A percentile compares a stretch with the other conserved stretches of the same genome.
phyloP scores from a whole-genome alignment of 306 rosid species.

The Quillaja saponaria region DNA sequence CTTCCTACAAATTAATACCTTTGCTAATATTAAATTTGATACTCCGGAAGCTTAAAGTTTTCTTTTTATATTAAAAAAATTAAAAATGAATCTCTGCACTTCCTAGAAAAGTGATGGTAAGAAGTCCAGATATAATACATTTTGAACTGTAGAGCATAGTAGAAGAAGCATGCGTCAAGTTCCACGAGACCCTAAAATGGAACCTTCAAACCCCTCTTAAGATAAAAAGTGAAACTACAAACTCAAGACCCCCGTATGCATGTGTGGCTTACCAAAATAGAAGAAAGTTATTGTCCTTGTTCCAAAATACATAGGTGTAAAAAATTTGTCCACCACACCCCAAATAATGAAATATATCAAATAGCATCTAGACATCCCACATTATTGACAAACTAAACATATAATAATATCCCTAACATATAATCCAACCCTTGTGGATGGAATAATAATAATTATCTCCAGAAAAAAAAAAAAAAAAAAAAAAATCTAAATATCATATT shows the following conservation, averaged over 20 bases:
- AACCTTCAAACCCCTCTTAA: neutral
- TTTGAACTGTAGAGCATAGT: neutral
- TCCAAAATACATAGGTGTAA: no score
- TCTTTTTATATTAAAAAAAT: no score
- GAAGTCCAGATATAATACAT: no score
- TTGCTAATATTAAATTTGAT: neutral
- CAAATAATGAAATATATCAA: no score
- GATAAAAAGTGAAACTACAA: neutral
- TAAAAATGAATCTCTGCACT: no score
- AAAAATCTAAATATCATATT: no score
- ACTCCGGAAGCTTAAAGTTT: neutral
- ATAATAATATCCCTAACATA: slow-evolving; percentile 23
- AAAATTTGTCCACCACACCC: no score
- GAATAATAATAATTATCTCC: slow-evolving; percentile 7
- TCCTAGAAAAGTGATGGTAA: no score
- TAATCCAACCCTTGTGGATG: neutral
- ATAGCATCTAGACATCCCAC: no score
- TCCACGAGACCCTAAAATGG: slow-evolving; percentile 13
- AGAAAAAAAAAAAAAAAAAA: neutral
- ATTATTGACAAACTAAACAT: neutral
- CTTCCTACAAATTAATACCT: neutral
- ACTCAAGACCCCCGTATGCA: slow-evolving; percentile 6
- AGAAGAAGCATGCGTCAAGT: slow-evolving; percentile 2
- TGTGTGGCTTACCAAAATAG: no score
- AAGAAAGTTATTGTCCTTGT: neutral